These are phyloP conservation scores for Pestalotiopsis sp. DNA, from an alignment of 2,329 filamentous ascomycete species.

Conservation along the genomic window DNA sequence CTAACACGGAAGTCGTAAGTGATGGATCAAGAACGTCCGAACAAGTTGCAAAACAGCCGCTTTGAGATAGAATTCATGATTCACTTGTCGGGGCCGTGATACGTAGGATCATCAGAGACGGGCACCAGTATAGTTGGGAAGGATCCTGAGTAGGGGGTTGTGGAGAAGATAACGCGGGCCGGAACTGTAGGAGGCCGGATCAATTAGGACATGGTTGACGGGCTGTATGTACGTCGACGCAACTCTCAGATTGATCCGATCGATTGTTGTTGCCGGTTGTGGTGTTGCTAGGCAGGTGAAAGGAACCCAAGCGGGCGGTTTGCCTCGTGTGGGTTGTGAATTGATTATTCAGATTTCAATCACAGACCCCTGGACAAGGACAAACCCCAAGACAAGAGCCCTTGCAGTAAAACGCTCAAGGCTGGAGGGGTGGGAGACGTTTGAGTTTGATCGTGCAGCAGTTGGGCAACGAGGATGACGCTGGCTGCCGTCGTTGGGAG, in stretches of 20 bases:
- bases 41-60: neutral
- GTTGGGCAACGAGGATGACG: neutral
- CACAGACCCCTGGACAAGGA: neutral
- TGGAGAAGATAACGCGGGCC: neutral
- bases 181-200: neutral
- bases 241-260: neutral
- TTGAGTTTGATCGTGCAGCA: slow-evolving; percentile 2
- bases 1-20: neutral
- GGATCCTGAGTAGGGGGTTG: neutral
- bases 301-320: neutral
- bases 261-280: neutral
- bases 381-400: neutral
- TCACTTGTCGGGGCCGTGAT: neutral
- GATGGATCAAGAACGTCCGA: neutral
- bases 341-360: too few relatives aligned
- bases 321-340: neutral
- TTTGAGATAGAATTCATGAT: neutral
- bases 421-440: neutral
- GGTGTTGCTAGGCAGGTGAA: neutral
- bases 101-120: neutral
- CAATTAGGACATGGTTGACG: neutral
- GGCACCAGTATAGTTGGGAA: neutral
- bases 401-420: slow-evolving; percentile 1
- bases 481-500: neutral
- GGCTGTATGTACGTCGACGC: neutral